Conservation (phyloP, 2,329 filamentous ascomycete genomes). For the Biscogniauxia sp. region DNA sequence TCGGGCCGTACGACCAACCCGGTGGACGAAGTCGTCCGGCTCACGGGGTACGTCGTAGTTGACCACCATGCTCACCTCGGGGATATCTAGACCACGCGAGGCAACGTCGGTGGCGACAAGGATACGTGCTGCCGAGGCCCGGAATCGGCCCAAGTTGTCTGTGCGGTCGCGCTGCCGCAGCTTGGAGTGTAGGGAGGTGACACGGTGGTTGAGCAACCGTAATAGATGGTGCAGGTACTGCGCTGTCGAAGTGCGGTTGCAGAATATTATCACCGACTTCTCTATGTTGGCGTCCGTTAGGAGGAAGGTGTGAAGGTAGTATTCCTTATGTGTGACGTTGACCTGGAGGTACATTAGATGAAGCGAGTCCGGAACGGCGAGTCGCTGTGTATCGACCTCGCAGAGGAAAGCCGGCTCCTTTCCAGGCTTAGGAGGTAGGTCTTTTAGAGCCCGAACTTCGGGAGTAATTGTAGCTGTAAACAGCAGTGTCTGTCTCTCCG, state of each 20-base stretch:
- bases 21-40: constrained; percentile 95
- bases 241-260: constrained; percentile 86
- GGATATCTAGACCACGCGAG: constrained; percentile 91
- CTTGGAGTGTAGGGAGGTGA: constrained; percentile 86
- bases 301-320: constrained; percentile 88
- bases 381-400: constrained; percentile 73
- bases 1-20: constrained; percentile 91
- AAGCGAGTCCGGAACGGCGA: constrained; percentile 78
- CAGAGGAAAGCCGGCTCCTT: constrained; percentile 82
- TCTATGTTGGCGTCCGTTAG: constrained; percentile 71
- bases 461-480: constrained; percentile 96
- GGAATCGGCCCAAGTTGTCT: constrained; percentile 87
- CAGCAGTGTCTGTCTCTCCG: constrained; percentile 83
- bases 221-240: constrained; percentile 87
- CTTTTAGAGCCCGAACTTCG: constrained; percentile 84
- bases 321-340: constrained; percentile 88
- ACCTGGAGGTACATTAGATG: constrained; percentile 84
- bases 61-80: constrained; percentile 82
- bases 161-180: constrained; percentile 82
- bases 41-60: constrained; percentile 97
- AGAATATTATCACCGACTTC: constrained; percentile 88
- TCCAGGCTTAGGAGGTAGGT: constrained; percentile 65
- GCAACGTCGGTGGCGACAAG: constrained; percentile 95
- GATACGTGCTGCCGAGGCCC: constrained; percentile 82
- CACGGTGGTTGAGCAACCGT: constrained; percentile 80